Evolutionary conservation across 73 alveolate genomes (phyloP), one percentile per base, ranked within the genome.

Genomic region (Stentor coeruleus): DNA sequence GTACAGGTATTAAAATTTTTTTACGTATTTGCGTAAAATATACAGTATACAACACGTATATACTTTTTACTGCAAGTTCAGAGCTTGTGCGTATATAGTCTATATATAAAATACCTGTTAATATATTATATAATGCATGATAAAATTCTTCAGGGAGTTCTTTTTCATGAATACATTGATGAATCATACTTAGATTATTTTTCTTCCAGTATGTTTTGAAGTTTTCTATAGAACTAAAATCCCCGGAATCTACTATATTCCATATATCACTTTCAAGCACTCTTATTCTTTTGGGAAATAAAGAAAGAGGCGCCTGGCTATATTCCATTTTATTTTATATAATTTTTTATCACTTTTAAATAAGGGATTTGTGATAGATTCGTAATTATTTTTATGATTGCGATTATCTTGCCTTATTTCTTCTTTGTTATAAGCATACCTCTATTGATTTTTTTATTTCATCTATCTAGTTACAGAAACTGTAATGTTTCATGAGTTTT

Each of bases 221-320:
- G 60, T 86, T 82, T 75, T 59, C 77, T 42, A 87, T 86, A 11
- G 75, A 84, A n/a, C 81, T 82, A 58, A 83, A 35, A 74, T 90
- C 88, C 55, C 91, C 74, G 6, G 81, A 26, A 91, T 57, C 86
- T 6, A 49, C 20, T 6, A 49, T 49, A 20, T 6, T 11, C 20
- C 6, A 49, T 6, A 49, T 49, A 20, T 49, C 66, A 20, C 28
- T 20, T 49, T 49, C 66, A 11, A 49, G 66, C 6, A 49, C 28
- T 49, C 20, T 20, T 49, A 49, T 20, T 6, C 66, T 6, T 11
- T 49, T 49, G 6, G 66, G 66, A 6, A 49, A 20, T 11, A 49
- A 20, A 20, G 28, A 11, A 11, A 20, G 20, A 49, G 66, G 66
- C 28, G 66, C 20, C 20, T 49, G 6, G 28, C 20, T 49, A 49